Evolutionary conservation across 179 eudicot species (phyloP).

Genomic region (Corrigiola litoralis): DNA sequence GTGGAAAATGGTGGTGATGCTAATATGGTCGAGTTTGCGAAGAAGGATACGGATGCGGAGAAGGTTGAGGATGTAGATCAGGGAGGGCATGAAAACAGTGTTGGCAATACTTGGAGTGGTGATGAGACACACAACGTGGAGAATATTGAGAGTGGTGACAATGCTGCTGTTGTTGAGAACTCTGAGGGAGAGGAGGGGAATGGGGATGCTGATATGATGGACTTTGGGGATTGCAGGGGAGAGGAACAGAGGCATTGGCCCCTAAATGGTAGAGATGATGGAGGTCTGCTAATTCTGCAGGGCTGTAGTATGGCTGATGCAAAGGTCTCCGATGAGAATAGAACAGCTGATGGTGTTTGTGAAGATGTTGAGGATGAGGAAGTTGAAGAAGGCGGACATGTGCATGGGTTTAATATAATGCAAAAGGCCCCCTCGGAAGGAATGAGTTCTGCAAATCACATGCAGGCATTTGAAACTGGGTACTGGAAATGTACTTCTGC

Average conservation of each 20-base stretch:
- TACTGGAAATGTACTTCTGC: slow-evolving; percentile 34
- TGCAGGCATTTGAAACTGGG: slow-evolving; percentile 50
- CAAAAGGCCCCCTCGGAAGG: slow-evolving; percentile 34
- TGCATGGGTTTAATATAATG: slow-evolving; percentile 36
- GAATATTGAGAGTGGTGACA: neutral
- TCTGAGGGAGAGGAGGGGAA: slow-evolving; percentile 30
- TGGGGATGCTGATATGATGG: slow-evolving; percentile 41
- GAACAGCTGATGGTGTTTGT: slow-evolving; percentile 30
- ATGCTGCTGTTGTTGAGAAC: slow-evolving; percentile 17
- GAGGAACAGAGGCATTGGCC: slow-evolving; percentile 49
- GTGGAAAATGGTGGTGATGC: slow-evolving; percentile 8
- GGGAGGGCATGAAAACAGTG: slow-evolving; percentile 8
- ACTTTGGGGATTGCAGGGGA: slow-evolving; percentile 38
- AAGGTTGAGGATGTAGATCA: slow-evolving; percentile 8
- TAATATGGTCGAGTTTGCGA: neutral
- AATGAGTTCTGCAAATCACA: slow-evolving; percentile 40
- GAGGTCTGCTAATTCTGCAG: slow-evolving; percentile 44
- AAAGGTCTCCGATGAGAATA: slow-evolving; percentile 26
- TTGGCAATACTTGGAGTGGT: neutral
- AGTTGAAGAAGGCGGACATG: slow-evolving; percentile 43
- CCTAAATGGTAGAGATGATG: slow-evolving; percentile 37
- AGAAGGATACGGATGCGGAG: neutral
- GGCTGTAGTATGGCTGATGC: slow-evolving; percentile 39
- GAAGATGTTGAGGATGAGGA: slow-evolving; percentile 33
- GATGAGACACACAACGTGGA: slow-evolving; percentile 11